Evolutionary conservation across 1,284 basidiomycete species (phyloP).

Genomic region (Pholiota adiposa): DNA sequence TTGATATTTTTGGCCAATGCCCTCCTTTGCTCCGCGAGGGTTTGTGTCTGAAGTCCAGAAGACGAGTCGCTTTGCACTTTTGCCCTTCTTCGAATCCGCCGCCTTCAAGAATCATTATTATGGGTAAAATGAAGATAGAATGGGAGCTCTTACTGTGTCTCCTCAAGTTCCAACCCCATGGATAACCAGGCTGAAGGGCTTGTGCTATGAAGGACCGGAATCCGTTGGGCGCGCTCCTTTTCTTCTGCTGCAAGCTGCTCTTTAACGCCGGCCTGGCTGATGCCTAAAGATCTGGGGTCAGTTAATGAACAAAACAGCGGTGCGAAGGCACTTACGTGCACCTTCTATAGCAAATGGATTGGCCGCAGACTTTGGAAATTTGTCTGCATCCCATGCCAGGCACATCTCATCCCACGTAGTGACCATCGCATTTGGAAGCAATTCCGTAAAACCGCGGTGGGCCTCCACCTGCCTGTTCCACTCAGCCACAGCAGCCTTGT

Average conservation of each 20-base stretch:
- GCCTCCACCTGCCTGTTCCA: conserved; percentile 14
- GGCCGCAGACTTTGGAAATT: not conserved
- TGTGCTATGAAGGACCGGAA: not conserved
- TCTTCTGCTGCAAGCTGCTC: not conserved
- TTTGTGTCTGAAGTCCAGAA: no score
- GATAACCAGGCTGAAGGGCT: not conserved
- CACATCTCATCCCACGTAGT: not conserved
- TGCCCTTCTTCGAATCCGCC: no score
- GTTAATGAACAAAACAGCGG: not conserved
- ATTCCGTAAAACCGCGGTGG: conserved; percentile 13
- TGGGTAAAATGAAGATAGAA: no score
- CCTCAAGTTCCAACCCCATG: not conserved
- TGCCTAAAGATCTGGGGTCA: not conserved
- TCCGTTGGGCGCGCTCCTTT: no score
- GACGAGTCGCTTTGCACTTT: no score
- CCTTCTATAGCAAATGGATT: not conserved
- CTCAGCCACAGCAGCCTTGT: conserved; percentile 3
- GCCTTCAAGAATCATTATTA: no score
- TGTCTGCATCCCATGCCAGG: not conserved
- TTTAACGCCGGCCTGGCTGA: not conserved
- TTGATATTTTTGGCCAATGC: no score
- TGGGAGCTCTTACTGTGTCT: not conserved
- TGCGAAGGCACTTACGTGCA: not conserved
- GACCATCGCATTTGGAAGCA: not conserved
- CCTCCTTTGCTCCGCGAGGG: no score